A percentile compares a stretch with the other conserved stretches of the same genome.
phyloP scores from a whole-genome alignment of 441 rosid genomes.

The Flueggea neowawraea region DNA sequence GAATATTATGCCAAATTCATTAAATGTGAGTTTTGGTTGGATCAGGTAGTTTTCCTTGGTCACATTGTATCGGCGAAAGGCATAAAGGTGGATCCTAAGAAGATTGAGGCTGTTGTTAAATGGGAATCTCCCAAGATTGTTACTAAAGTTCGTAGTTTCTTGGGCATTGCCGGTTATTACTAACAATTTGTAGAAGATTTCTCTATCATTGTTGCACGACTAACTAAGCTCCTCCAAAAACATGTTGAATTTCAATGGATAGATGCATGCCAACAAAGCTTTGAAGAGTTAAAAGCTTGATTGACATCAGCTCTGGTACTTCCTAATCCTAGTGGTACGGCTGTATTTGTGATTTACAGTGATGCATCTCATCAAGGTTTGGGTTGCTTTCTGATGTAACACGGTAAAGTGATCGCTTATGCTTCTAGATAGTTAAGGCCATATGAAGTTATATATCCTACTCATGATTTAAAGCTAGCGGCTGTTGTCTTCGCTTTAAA shows the following conservation, averaged over 20 bases:
- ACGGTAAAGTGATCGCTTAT: no score
- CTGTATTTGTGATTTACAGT: neutral
- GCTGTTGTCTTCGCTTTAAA: no score
- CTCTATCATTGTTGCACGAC: neutral
- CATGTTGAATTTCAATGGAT: neutral
- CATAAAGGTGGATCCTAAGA: neutral
- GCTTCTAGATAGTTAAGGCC: no score
- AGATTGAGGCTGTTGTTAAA: neutral
- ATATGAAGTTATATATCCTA: no score
- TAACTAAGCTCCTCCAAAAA: neutral
- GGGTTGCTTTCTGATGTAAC: no score
- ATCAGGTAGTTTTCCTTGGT: neutral
- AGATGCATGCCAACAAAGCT: neutral
- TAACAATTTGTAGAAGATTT: neutral
- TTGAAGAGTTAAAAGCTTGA: neutral
- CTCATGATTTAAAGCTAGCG: no score
- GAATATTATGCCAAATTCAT: no score
- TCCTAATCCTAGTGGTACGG: neutral
- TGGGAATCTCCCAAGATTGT: neutral
- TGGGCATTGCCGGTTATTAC: neutral
- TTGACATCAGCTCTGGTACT: neutral
- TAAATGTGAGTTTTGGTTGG: neutral
- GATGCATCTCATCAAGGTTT: no score
- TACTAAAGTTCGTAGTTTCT: neutral
- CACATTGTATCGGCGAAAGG: neutral